Percentiles rank a stretch among this genome's conserved stretches.
Evolutionary conservation across 2,329 filamentous ascomycete species (phyloP).

Genomic region (Truncatella angustata): DNA sequence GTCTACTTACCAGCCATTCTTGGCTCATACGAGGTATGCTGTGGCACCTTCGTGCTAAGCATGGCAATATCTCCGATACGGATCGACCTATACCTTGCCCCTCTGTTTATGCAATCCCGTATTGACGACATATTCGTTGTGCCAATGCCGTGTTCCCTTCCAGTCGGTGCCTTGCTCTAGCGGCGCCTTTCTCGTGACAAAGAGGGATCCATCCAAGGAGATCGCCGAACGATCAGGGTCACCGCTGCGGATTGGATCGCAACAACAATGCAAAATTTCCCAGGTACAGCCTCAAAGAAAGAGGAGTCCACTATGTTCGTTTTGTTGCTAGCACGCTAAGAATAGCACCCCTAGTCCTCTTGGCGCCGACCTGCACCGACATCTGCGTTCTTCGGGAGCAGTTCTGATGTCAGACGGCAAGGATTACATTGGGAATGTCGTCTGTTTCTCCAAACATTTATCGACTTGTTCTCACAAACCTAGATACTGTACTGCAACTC

Average conservation of each 20-base stretch:
- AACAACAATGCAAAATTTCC: conserved; percentile 2
- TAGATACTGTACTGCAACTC: too few relatives aligned
- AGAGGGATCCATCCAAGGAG: neutral
- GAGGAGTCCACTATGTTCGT: neutral
- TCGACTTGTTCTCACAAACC: too few relatives aligned
- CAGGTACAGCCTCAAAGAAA: conserved; percentile 9
- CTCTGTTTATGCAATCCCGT: neutral
- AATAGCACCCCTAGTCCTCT: conserved; percentile 16
- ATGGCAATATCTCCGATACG: conserved; percentile 9
- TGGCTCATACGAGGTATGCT: conserved; percentile 7
- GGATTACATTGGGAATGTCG: conserved; percentile 4
- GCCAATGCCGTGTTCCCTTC: neutral
- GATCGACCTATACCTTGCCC: neutral
- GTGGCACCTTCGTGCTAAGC: conserved; percentile 2
- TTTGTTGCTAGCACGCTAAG: conserved; percentile 13
- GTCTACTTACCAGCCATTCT: neutral
- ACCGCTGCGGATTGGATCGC: neutral
- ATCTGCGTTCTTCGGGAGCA: conserved; percentile 11
- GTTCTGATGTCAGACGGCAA: conserved; percentile 22
- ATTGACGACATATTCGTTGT: conserved; percentile 2
- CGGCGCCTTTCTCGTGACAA: neutral
- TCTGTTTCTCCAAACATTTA: too few relatives aligned
- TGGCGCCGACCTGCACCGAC: conserved; percentile 1
- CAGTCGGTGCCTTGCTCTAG: conserved; percentile 10
- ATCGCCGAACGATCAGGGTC: conserved; percentile 1